These are phyloP conservation scores for Aspergillus piperis DNA, from an alignment of 2,329 filamentous ascomycete genomes.

Conservation along the genomic window DNA sequence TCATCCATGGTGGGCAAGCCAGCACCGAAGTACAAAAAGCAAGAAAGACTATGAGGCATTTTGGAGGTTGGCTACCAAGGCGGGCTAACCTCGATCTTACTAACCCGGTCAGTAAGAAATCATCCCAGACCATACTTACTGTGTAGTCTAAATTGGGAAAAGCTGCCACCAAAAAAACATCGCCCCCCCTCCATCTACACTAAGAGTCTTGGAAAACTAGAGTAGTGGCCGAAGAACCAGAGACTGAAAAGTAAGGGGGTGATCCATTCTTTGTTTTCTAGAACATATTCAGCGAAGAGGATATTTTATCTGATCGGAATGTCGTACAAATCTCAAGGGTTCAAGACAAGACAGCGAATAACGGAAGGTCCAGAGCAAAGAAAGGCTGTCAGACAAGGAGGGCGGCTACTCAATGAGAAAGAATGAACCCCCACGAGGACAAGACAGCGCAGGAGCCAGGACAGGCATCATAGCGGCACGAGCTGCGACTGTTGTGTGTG, in stretches of 20 bases:
- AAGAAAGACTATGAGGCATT: constrained; percentile 10
- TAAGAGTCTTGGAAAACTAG: background rate
- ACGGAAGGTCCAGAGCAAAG: background rate
- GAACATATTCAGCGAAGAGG: constrained; percentile 3
- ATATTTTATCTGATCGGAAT: constrained; percentile 18
- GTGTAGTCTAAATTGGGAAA: background rate
- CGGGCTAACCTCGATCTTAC: constrained; percentile 8
- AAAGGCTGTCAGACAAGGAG: background rate
- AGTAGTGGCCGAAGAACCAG: background rate
- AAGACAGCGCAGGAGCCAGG: background rate
- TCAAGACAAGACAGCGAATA: constrained; percentile 8
- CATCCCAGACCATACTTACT: background rate
- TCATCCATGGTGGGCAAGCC: constrained; percentile 6
- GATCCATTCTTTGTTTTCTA: constrained; percentile 2
- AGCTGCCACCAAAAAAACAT: background rate
- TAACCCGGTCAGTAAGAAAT: constrained; percentile 8
- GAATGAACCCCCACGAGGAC: constrained; percentile 12
- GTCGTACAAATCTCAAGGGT: constrained; percentile 18
- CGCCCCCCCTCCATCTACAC: background rate
- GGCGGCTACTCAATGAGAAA: background rate
- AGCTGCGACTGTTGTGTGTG: constrained; percentile 6
- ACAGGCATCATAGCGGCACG: constrained; percentile 16
- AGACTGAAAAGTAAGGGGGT: background rate
- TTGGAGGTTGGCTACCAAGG: constrained; percentile 10
- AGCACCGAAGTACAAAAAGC: background rate